phyloP scores from a whole-genome alignment of 805 yeast species.

The Metschnikowia continentalis region DNA sequence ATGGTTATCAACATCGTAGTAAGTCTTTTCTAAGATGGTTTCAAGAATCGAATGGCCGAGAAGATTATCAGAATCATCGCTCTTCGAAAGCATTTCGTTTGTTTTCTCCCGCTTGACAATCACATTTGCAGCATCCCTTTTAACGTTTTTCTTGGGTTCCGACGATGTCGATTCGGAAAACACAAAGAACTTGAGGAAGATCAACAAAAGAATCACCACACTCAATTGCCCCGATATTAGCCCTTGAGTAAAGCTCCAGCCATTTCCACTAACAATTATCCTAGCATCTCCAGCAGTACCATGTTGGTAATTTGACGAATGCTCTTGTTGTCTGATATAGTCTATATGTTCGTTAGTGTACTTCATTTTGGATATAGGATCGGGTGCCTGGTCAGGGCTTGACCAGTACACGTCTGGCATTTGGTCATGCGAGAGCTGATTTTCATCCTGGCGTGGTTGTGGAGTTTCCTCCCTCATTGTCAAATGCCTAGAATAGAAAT shows the following conservation, averaged over 20 bases:
- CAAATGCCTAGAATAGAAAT: neutral
- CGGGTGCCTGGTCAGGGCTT: neutral
- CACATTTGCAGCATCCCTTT: slow-evolving; percentile 29
- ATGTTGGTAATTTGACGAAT: neutral
- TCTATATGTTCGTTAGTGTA: neutral
- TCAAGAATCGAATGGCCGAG: slow-evolving; percentile 20
- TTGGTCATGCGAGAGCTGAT: neutral
- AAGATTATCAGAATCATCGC: slow-evolving; percentile 8
- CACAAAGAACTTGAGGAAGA: slow-evolving; percentile 71
- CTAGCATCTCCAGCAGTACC: neutral
- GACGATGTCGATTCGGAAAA: slow-evolving; percentile 54
- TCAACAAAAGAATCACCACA: slow-evolving; percentile 56
- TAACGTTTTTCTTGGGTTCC: slow-evolving; percentile 15
- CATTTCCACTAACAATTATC: slow-evolving; percentile 4
- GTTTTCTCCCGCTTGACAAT: slow-evolving; percentile 31
- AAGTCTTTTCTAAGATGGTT: slow-evolving; percentile 81
- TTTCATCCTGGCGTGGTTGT: neutral
- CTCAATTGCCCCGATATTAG: slow-evolving; percentile 69
- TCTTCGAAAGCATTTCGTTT: slow-evolving; percentile 6
- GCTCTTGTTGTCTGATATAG: neutral
- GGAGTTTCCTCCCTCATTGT: neutral
- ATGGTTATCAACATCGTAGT: slow-evolving; percentile 85
- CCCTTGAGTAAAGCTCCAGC: slow-evolving; percentile 77
- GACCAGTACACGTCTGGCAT: neutral
- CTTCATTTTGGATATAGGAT: neutral